These are phyloP conservation scores for Penicillium sp. DNA, from an alignment of 2,329 filamentous ascomycete species.

Conservation along the genomic window DNA sequence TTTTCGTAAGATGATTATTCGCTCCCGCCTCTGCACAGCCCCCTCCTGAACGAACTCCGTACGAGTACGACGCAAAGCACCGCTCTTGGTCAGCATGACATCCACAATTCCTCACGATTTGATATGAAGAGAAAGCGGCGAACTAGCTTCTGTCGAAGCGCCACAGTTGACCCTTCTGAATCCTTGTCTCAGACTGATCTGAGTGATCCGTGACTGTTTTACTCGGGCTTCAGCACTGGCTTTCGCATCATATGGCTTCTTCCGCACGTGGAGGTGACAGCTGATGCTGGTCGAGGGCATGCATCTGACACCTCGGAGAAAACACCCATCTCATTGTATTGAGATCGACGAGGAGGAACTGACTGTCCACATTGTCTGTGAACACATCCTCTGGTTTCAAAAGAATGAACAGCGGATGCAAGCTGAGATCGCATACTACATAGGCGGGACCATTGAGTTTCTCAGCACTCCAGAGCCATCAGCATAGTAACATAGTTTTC, in stretches of 20 bases:
- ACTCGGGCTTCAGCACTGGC: neutral
- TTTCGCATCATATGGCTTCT: constrained; percentile 4
- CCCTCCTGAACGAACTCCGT: neutral
- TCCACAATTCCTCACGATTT: neutral
- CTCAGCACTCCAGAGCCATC: neutral
- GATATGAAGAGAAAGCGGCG: neutral
- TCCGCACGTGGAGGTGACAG: constrained; percentile 10
- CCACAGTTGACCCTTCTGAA: neutral
- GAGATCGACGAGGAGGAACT: neutral
- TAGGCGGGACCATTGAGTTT: neutral
- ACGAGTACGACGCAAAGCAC: constrained; percentile 5
- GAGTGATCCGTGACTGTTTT: neutral
- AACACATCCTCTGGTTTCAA: neutral
- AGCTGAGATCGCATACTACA: neutral
- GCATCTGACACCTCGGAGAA: neutral
- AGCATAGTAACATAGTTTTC: neutral
- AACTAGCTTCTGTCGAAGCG: neutral
- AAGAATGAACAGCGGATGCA: neutral
- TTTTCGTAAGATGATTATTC: constrained; percentile 7
- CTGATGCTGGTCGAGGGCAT: neutral
- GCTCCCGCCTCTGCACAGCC: constrained; percentile 9
- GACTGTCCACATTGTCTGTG: too few relatives aligned
- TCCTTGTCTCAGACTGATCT: neutral
- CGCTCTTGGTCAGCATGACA: neutral
- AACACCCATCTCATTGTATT: neutral